Evolutionary conservation across 495 filamentous ascomycete genomes (phyloP).

Genomic region (Acidomyces sp.): DNA sequence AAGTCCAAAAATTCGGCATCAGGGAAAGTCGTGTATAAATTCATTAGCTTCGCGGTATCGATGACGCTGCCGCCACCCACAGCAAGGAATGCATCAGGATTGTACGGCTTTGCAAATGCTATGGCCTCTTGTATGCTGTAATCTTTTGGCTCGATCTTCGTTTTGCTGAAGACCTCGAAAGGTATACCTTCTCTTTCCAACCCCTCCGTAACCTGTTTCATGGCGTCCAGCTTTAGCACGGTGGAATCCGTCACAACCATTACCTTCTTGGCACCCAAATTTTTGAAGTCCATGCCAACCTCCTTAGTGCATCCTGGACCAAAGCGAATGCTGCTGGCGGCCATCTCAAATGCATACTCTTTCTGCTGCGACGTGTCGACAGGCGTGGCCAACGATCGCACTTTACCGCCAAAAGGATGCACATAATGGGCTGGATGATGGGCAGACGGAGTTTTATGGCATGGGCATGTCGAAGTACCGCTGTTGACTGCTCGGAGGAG

Average conservation of each 20-base stretch:
- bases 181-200: slow-evolving; percentile 62
- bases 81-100: slow-evolving; percentile 78
- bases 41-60: slow-evolving; percentile 97
- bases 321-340: slow-evolving; percentile 82
- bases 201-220: slow-evolving; percentile 69
- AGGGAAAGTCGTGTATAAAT: slow-evolving; percentile 78
- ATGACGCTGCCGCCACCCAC: slow-evolving; percentile 70
- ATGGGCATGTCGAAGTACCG: slow-evolving; percentile 81
- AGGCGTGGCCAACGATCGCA: slow-evolving; percentile 58
- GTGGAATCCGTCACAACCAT: slow-evolving; percentile 81
- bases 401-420: slow-evolving; percentile 33
- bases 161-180: slow-evolving; percentile 66
- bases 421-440: slow-evolving; percentile 27
- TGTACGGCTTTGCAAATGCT: slow-evolving; percentile 61
- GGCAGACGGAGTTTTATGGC: slow-evolving; percentile 71
- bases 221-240: slow-evolving; percentile 65
- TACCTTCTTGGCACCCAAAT: slow-evolving; percentile 74
- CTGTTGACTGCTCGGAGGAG: slow-evolving; percentile 81
- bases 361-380: slow-evolving; percentile 58
- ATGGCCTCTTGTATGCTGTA: slow-evolving; percentile 80
- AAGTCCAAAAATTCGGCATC: slow-evolving; percentile 91
- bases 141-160: slow-evolving; percentile 83
- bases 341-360: slow-evolving; percentile 99
- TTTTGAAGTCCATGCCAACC: slow-evolving; percentile 97
- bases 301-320: slow-evolving; percentile 88